These are phyloP conservation scores for Plantago major DNA, from an alignment of 257 asterid genomes.

Conservation along the genomic window DNA sequence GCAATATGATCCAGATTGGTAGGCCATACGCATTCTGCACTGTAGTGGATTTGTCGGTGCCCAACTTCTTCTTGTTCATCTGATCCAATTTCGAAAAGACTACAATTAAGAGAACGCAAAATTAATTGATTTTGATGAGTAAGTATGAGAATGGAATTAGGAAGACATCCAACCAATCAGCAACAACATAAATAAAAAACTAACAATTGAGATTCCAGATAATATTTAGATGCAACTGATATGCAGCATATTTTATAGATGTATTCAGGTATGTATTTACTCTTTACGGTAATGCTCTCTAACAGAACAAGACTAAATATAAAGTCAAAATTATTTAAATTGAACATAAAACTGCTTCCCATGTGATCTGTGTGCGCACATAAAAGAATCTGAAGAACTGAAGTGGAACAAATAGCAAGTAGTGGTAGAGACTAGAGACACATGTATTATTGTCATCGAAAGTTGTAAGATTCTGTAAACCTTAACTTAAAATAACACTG, in stretches of 20 bases:
- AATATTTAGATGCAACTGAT: neutral
- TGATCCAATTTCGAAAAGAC: conserved; percentile 50
- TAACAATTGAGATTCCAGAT: conserved; percentile 7
- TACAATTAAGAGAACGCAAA: conserved; percentile 29
- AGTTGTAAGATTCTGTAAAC: neutral
- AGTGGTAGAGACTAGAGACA: neutral
- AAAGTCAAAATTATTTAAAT: neutral
- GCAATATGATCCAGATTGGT: conserved; percentile 26
- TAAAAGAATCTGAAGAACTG: neutral
- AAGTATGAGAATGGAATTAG: conserved; percentile 12
- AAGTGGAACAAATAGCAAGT: neutral
- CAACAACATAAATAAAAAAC: neutral
- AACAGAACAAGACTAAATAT: neutral
- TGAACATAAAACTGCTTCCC: neutral
- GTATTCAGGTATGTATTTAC: conserved; percentile 1
- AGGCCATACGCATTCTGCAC: conserved; percentile 56
- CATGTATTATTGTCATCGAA: conserved; percentile 9
- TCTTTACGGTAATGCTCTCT: neutral
- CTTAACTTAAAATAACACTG: conserved; percentile 1
- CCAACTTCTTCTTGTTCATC: conserved; percentile 39
- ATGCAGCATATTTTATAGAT: conserved; percentile 5
- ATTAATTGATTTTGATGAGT: neutral
- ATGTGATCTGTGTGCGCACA: neutral
- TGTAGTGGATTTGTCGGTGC: conserved; percentile 28
- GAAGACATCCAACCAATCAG: conserved; percentile 5